Evolutionary conservation across 129 eudicot species (phyloP).

Genomic region (Escallonia herrerae): DNA sequence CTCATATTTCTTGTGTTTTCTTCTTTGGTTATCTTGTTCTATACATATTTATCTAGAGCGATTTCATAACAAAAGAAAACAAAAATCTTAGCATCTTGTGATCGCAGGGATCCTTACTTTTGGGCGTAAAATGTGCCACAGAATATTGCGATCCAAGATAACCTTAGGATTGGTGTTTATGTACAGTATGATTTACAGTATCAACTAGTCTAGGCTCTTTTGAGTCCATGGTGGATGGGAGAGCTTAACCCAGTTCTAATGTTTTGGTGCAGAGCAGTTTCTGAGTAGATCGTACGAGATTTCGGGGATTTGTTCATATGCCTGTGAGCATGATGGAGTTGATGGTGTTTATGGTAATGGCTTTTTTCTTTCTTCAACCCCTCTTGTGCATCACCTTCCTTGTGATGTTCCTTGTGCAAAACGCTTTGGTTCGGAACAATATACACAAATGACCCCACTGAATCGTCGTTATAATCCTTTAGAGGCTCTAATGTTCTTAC

Average conservation of each 20-base stretch:
- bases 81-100: no score
- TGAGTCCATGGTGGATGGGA: constrained; percentile 35
- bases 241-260: constrained; percentile 28
- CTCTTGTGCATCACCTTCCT: constrained; percentile 2
- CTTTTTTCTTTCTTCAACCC: constrained; percentile 15
- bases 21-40: no score
- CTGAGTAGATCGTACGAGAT: constrained; percentile 21
- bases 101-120: not conserved
- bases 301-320: constrained; percentile 34
- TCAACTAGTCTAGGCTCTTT: constrained; percentile 17
- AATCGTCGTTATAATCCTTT: constrained; percentile 33
- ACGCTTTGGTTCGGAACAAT: constrained; percentile 34
- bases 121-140: not conserved
- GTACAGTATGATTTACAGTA: not conserved
- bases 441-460: constrained; percentile 56
- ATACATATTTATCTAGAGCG: no score
- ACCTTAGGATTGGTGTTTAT: not conserved
- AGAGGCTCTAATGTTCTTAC: constrained; percentile 50
- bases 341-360: constrained; percentile 29
- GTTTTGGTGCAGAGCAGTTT: constrained; percentile 22
- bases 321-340: constrained; percentile 24
- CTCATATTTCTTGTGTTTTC: no score
- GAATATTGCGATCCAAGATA: not conserved
- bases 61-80: no score
- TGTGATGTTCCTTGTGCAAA: not conserved